Base-by-base conservation (phyloP, 192 early-diverging fungal species). In the Rhizoclosmatium globosum region DNA sequence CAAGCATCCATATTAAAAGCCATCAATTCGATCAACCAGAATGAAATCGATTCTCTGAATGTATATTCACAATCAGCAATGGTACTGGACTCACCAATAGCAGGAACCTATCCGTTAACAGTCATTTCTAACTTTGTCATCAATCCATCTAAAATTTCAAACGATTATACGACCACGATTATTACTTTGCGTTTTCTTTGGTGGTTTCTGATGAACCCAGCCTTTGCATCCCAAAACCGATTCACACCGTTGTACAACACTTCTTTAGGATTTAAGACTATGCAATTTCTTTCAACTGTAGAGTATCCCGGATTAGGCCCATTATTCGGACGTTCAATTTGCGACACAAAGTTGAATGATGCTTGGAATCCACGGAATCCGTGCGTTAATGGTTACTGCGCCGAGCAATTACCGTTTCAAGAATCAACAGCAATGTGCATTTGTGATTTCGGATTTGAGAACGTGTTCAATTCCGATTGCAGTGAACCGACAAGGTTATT, bases 361-460 rank as follows among this genome's bases (percentile, higher is more conserved):
- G 21, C 6, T 64, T 64, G 39, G 21, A 64, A 21, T 7, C 11
- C 21, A 13, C 9, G 6, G 17, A 53, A 53, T 21, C 61, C 61
- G 6, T 64, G 61, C 21, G 13, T 64, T 64, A 6, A 64, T 64
- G 61, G 61, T 17, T 64, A 64, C 21, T 64, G 61, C 21, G 11
- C 21, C 50, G 61, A 64, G 7, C 21, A 7, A 38, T 21, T 64
- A 19, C 61, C 61, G 6, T 64, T 64, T 21, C 61, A 64, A 41
- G 21, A 21, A 9, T 21, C 61, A 19, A 7, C 13, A 21, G 11
- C 61, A 19, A 9, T 17, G 39, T 64, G 61, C 39, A 21, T 64
- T 64, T 64, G 61, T 21, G 21, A 64, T 21, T 21, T 38, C 21
- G 61, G 61, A 7, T 64, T 19, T 64, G 23, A 64, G 21, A 64